Base-by-base conservation (phyloP, 2,329 filamentous ascomycete species). In the Verticillium albo-atrum region DNA sequence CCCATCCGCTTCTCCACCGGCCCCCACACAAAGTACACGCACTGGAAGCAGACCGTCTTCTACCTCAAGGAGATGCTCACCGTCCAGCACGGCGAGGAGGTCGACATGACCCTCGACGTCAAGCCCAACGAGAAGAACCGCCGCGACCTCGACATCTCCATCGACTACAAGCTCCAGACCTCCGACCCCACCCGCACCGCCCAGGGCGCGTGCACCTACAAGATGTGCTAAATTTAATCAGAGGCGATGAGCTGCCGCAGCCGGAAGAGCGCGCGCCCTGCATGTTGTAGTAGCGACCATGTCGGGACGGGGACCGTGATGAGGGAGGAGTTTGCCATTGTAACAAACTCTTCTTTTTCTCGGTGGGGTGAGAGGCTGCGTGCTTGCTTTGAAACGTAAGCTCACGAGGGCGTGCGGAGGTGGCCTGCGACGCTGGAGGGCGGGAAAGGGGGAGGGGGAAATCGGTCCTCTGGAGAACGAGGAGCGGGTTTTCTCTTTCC, bases 11-110 rank as follows among this genome's bases (percentile, higher is more conserved):
- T 99, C 84, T 96, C 91, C 58, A 99, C 95, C 20, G 95, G 95
- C 25, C 95, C 95, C 28, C 95, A 98, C 79, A 96, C 94, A 68
- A 98, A 97, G 80, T 98, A 98, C 80, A 99, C 95, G 20, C 95
- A 99, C 84, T 99, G 95, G 95, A 99, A 99, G 82, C 95, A 99
- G 82, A 99, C 95, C 14, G 95, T 99, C 63, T 98, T 99, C 80
- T 99, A 99, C 79, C 83, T 99, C 64, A 87, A 90, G 70, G 93
- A 99, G 67, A 91, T 97, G 34, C 80, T 99, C 65, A 98, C 93
- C 20, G 92, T 97, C 37, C 89, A 96, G 75, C 84, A 91, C 71
- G 92, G 89, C 60, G 95, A 99, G 81, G 82, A 85, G 69, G 82
- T 99, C 61, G 77, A 80, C 61, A 91, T 91, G 69, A 80, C 82